Conservation (phyloP, 352 stramenopile genomes). For the Discostella stelligera region DNA sequence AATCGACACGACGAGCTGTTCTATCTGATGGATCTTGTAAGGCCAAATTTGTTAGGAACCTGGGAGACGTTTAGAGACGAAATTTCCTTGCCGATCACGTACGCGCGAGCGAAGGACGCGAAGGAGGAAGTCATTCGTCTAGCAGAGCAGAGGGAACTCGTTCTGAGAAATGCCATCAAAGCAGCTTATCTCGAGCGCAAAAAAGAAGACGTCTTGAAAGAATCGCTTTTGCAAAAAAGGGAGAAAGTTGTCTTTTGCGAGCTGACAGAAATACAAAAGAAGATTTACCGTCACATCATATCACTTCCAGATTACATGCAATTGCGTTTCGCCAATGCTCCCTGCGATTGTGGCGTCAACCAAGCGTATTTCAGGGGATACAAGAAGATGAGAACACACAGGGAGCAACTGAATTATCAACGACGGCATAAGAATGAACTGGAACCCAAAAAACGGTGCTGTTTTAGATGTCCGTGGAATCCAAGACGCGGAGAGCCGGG, state of each 20-base stretch:
- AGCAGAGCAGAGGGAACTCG: slow-evolving; percentile 44
- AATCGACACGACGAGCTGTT: slow-evolving; percentile 81
- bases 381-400: slow-evolving; percentile 54
- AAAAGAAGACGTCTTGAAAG: slow-evolving; percentile 65
- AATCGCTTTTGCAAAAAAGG: slow-evolving; percentile 61
- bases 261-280: slow-evolving; percentile 72
- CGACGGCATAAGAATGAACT: slow-evolving; percentile 67
- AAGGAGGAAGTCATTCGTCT: slow-evolving; percentile 40
- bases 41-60: slow-evolving; percentile 61
- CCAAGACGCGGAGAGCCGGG: slow-evolving; percentile 34
- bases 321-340: slow-evolving; percentile 59
- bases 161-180: slow-evolving; percentile 48
- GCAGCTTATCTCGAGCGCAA: slow-evolving; percentile 62
- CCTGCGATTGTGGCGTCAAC: slow-evolving; percentile 81
- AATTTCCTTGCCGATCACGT: slow-evolving; percentile 62
- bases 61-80: slow-evolving; percentile 61
- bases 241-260: slow-evolving; percentile 81
- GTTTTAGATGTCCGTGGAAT: slow-evolving; percentile 58
- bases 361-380: slow-evolving; percentile 67
- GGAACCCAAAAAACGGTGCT: slow-evolving; percentile 61
- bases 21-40: slow-evolving; percentile 76
- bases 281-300: slow-evolving; percentile 72
- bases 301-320: slow-evolving; percentile 73
- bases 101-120: slow-evolving; percentile 64
- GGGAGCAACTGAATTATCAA: slow-evolving; percentile 65